Percentiles rank a stretch among this genome's conserved stretches.
phyloP scores from a whole-genome alignment of 2,329 filamentous ascomycete species.

The Fusarium sp. region DNA sequence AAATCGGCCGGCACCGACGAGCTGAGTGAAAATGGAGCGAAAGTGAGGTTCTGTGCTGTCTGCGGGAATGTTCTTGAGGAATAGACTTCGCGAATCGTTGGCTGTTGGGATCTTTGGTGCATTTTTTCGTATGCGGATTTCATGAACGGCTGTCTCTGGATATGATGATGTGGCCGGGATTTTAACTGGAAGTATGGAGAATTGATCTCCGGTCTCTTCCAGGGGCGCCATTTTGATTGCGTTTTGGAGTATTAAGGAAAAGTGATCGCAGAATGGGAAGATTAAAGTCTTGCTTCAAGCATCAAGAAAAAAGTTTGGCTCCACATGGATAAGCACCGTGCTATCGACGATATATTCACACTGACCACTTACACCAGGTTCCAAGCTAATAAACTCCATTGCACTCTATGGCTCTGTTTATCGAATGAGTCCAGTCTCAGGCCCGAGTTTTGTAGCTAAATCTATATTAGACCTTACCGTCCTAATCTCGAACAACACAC shows the following conservation, averaged over 20 bases:
- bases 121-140: slow-evolving; percentile 88
- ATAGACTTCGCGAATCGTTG: slow-evolving; percentile 83
- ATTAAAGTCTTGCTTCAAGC: slow-evolving; percentile 3
- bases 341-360: not conserved
- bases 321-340: slow-evolving; percentile 32
- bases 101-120: slow-evolving; percentile 80
- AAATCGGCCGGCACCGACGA: slow-evolving; percentile 82
- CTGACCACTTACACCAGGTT: slow-evolving; percentile 20
- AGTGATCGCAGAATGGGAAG: slow-evolving; percentile 4
- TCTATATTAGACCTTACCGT: not conserved
- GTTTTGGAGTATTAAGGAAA: not conserved
- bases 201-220: slow-evolving; percentile 62
- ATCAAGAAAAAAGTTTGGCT: slow-evolving; percentile 39
- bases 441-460: not conserved
- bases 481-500: not conserved
- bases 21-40: slow-evolving; percentile 77
- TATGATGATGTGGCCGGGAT: slow-evolving; percentile 74
- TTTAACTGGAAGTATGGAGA: slow-evolving; percentile 75
- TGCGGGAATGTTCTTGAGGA: slow-evolving; percentile 88
- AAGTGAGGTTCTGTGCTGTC: slow-evolving; percentile 85
- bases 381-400: not conserved
- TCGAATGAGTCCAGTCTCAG: not conserved
- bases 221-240: slow-evolving; percentile 47
- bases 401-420: not conserved
- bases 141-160: slow-evolving; percentile 75